Evolutionary conservation across 129 eudicot genomes (phyloP), one percentile per base, ranked within the genome.

Genomic region (Pseudognaphalium luteoalbum): DNA sequence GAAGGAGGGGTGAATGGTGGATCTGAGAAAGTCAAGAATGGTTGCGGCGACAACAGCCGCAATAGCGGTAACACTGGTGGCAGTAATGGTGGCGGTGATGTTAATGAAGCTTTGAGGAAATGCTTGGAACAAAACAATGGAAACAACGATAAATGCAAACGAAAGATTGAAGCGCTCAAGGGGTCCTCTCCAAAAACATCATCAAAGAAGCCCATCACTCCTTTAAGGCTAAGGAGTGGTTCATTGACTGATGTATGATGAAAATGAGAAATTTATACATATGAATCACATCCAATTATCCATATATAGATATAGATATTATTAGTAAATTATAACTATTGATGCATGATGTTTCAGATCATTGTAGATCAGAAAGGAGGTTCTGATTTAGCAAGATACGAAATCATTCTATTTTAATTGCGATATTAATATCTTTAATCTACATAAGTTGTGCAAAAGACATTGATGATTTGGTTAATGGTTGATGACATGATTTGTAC

Each of bases 51-150:
- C 29, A 59, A 59, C 15, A 59, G 56, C 9, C n/a, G 29, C 51
- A 52, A 16, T 16, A 52, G 7, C 3, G 25, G 8, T n/a, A 19
- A 5, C 7, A 19, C 2, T 17, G 71, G 79, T 17, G 47, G 47
- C n/a, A 32, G 69, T 2, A 33, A 54, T 14, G 22, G n/a, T 7
- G 61, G 77, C 15, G 30, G 30, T 79, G 76, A 21, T 74, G 78
- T 51, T 6, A 77, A 82, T 59, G 88, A 59, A 59, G 71, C 73
- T 33, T 19, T 79, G 51, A 82, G 66, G 71, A 87, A 82, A 60
- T 87, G 91, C 29, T 63, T 87, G 81, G 85, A 84, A 64, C 83
- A 81, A 56, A 84, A 87, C 77, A 82, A 82, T 67, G 86, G 84
- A 69, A 88, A 81, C 30, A 3, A 61, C 35, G 63, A 69, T 28